Evolutionary conservation across 352 stramenopile genomes (phyloP).

Genomic region (Phytophthora ramorum): DNA sequence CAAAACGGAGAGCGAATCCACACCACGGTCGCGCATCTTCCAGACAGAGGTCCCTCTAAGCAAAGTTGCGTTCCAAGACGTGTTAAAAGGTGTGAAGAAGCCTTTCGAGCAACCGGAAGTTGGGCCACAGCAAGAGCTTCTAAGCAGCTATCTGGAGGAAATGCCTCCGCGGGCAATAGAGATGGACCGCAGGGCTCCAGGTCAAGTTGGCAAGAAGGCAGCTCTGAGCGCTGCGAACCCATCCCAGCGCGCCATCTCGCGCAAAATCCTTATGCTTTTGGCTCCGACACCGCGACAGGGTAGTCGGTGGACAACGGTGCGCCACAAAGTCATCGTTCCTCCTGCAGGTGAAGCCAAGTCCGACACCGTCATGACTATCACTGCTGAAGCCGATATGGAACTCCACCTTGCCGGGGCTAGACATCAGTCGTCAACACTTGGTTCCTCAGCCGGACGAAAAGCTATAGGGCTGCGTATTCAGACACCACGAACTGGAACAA

Average conservation of each 20-base stretch:
- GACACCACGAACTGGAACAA: background rate
- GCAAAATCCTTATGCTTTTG: slow-evolving; percentile 29
- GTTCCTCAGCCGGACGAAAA: slow-evolving; percentile 16
- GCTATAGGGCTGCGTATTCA: background rate
- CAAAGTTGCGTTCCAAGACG: slow-evolving; percentile 3
- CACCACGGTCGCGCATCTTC: slow-evolving; percentile 19
- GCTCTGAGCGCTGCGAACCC: slow-evolving; percentile 20
- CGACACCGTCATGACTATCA: slow-evolving; percentile 16
- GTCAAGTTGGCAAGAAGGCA: slow-evolving; percentile 29
- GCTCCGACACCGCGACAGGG: slow-evolving; percentile 21
- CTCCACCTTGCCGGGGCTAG: slow-evolving; percentile 1
- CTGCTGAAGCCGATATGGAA: slow-evolving; percentile 29
- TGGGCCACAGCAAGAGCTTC: slow-evolving; percentile 11
- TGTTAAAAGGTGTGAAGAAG: background rate
- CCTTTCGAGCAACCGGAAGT: background rate
- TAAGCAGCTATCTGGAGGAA: slow-evolving; percentile 35
- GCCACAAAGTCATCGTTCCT: slow-evolving; percentile 27
- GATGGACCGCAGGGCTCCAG: slow-evolving; percentile 29
- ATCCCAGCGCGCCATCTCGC: slow-evolving; percentile 20
- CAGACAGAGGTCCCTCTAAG: slow-evolving; percentile 26
- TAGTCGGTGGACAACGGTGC: slow-evolving; percentile 35
- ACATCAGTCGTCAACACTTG: slow-evolving; percentile 1
- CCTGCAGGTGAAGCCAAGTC: slow-evolving; percentile 3
- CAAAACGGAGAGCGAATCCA: slow-evolving; percentile 1
- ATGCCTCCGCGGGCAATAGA: slow-evolving; percentile 16